Evolutionary conservation across 2,329 filamentous ascomycete species (phyloP), one percentile per base, ranked within the genome.

Genomic region (Beauveria scarabaeidicola): DNA sequence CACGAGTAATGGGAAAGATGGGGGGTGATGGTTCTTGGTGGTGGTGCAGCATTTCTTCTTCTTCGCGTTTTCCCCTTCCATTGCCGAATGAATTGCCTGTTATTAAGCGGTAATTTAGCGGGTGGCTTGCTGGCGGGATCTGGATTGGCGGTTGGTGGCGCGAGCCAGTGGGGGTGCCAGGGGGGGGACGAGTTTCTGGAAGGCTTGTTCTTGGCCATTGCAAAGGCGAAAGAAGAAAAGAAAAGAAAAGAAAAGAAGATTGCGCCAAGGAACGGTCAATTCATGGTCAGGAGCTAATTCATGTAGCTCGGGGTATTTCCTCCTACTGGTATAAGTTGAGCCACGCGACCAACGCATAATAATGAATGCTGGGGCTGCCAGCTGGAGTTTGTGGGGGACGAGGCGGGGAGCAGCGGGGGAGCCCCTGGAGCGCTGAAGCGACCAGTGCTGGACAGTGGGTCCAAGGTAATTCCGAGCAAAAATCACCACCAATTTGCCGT

Each of bases 1-100:
- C 32, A 19, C 54, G 46, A 57, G 46, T 51, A 58, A 50, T 58
- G 53, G 17, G 8, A 51, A 53, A 55, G 52, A 55, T 55, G 52
- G 27, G 27, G 52, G 52, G n/a, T 8, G 36, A 13, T 3, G 11
- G 5, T 46, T 46, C 6, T 25, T 25, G 21, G 32, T 36, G 10
- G 10, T 32, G 13, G 32, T 11, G 25, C 11, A 25, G 11, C 11
- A 11, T n/a, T 25, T 40, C n/a, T n/a, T 21, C n/a, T 38, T 11
- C 13, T 48, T 2, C 46, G 2, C 10, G 10, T 25, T 17, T 19
- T 27, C 3, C 21, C 15, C 13, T 47, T 32, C 46, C 23, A 50
- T 51, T 58, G 44, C 54, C 54, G 55, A 43, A n/a, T 13, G 13
- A 36, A 15, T 36, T 36, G 13, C 1, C 29, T 25, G 50, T 19